A percentile compares a stretch with the other conserved stretches of the same genome.
Conservation (phyloP, 441 rosid species). For the Metrosideros polymorpha region DNA sequence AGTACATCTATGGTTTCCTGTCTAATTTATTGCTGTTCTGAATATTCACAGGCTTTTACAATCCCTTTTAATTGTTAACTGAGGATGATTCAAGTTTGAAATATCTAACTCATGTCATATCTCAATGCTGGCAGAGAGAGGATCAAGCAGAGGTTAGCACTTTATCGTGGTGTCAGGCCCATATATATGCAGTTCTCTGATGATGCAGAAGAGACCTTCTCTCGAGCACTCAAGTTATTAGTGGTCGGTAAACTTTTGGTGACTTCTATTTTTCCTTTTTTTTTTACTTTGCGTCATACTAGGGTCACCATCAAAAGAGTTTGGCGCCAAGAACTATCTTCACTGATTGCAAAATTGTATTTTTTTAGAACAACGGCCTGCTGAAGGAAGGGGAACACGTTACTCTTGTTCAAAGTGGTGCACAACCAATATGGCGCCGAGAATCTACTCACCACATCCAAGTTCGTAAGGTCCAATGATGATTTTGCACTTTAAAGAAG, state of each 20-base stretch:
- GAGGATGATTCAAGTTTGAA: neutral
- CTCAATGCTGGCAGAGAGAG: slow-evolving; percentile 38
- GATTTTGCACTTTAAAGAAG: slow-evolving; percentile 17
- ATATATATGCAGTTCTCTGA: slow-evolving; percentile 79
- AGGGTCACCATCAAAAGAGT: neutral
- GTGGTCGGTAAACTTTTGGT: slow-evolving; percentile 26
- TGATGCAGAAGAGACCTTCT: slow-evolving; percentile 84
- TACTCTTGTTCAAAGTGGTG: slow-evolving; percentile 89
- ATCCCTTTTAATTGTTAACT: neutral
- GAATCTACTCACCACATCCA: slow-evolving; percentile 92
- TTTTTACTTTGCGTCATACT: neutral
- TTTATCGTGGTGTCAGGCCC: slow-evolving; percentile 87
- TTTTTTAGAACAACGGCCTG: slow-evolving; percentile 49
- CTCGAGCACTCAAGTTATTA: slow-evolving; percentile 59
- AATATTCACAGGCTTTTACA: neutral
- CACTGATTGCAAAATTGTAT: neutral
- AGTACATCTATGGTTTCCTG: neutral
- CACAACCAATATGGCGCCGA: slow-evolving; percentile 87
- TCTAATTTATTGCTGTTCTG: neutral
- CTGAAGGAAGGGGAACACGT: slow-evolving; percentile 57
- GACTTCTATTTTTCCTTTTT: neutral
- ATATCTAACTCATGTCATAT: neutral
- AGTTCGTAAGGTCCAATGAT: slow-evolving; percentile 66
- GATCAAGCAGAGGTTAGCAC: slow-evolving; percentile 77
- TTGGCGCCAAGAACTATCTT: neutral